These are phyloP conservation scores for Colletotrichum lini DNA, from an alignment of 2,329 filamentous ascomycete species.

Conservation along the genomic window DNA sequence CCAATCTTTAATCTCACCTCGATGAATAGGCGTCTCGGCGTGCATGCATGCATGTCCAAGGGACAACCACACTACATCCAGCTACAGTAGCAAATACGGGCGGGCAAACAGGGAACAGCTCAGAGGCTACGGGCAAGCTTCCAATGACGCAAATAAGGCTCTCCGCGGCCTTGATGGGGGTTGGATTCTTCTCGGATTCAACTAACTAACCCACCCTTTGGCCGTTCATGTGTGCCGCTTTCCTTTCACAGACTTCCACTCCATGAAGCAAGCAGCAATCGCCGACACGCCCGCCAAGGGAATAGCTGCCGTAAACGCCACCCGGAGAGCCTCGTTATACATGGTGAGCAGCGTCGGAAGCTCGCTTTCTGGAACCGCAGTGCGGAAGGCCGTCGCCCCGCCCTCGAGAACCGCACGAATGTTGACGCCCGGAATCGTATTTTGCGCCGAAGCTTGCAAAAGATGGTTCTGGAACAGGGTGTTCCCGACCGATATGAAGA, in stretches of 20 bases:
- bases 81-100: background rate
- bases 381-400: slow-evolving; percentile 66
- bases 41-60: background rate
- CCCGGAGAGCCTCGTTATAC: slow-evolving; percentile 74
- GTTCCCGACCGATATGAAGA: slow-evolving; percentile 61
- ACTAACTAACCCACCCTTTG: too few species aligned
- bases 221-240: background rate
- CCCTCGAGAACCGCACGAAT: slow-evolving; percentile 50
- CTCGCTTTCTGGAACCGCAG: slow-evolving; percentile 60
- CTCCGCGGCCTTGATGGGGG: background rate
- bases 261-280: slow-evolving; percentile 36
- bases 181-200: too few species aligned
- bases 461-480: slow-evolving; percentile 54
- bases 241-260: slow-evolving; percentile 33
- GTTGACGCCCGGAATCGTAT: slow-evolving; percentile 28
- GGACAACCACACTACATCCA: background rate
- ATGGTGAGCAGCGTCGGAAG: slow-evolving; percentile 66
- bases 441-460: slow-evolving; percentile 48
- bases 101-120: background rate
- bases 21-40: background rate
- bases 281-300: slow-evolving; percentile 29
- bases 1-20: background rate
- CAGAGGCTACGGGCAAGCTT: background rate
- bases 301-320: slow-evolving; percentile 59
- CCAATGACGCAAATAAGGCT: background rate